Conservation (phyloP, 2,329 filamentous ascomycete genomes). For the Malbranchea cinnamomea region DNA sequence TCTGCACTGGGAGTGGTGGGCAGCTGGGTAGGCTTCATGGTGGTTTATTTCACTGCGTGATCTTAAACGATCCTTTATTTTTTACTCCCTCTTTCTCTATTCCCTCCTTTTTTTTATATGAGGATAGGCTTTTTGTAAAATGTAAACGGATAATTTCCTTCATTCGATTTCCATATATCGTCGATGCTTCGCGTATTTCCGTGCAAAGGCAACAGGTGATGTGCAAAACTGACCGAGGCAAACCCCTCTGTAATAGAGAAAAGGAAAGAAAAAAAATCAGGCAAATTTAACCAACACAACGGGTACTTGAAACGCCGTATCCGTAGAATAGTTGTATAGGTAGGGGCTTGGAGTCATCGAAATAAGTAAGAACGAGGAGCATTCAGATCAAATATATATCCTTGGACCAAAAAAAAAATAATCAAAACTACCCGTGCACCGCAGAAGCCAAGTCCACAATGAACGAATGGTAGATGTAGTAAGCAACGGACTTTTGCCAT, state of each 20-base stretch:
- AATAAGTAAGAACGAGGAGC: neutral
- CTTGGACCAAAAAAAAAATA: neutral
- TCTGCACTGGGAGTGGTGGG: constrained; percentile 86
- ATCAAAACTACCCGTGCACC: neutral
- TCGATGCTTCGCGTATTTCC: too few relatives aligned
- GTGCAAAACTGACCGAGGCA: neutral
- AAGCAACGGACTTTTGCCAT: too few relatives aligned
- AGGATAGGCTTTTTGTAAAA: neutral
- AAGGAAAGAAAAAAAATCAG: neutral
- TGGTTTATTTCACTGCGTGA: constrained; percentile 61
- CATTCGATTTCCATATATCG: too few relatives aligned
- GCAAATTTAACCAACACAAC: too few relatives aligned
- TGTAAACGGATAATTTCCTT: too few relatives aligned
- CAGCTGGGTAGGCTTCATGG: constrained; percentile 88
- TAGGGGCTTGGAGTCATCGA: neutral
- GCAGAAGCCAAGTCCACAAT: neutral
- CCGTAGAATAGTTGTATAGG: neutral
- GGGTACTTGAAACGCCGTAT: too few relatives aligned
- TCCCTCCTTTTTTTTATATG: neutral
- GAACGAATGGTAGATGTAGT: neutral
- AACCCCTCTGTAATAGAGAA: neutral
- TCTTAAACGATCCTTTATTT: neutral
- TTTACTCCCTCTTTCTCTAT: neutral
- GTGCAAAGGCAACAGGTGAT: neutral
- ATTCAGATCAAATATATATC: too few relatives aligned